These are phyloP conservation scores for Colletotrichum navitas DNA, from an alignment of 2,329 filamentous ascomycete species.

Conservation along the genomic window DNA sequence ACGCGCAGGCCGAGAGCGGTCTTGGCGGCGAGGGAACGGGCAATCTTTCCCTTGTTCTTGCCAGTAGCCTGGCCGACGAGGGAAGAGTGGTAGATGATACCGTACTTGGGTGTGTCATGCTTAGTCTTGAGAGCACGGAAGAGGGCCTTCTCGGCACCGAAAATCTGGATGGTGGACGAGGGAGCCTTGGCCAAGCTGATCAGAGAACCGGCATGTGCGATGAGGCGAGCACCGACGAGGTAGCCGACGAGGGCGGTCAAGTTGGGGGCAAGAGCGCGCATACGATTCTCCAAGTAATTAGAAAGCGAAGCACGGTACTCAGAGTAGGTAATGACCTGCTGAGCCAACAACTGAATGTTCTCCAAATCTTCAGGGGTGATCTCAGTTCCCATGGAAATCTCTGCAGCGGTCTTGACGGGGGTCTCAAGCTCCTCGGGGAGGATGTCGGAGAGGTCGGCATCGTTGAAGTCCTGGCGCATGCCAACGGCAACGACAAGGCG, in stretches of 20 bases:
- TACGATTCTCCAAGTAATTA: conserved; percentile 89
- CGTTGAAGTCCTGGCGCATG: conserved; percentile 83
- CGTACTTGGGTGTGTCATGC: conserved; percentile 98
- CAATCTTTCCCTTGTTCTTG: conserved; percentile 99
- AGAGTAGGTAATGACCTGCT: conserved; percentile 92
- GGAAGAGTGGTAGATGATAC: conserved; percentile 91
- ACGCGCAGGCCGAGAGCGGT: conserved; percentile 92
- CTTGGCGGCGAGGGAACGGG: conserved; percentile 94
- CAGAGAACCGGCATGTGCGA: conserved; percentile 93
- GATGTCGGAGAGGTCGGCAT: conserved; percentile 86
- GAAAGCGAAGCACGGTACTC: conserved; percentile 91
- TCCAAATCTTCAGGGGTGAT: conserved; percentile 93
- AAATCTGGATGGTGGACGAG: conserved; percentile 95
- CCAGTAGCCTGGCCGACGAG: conserved; percentile 97
- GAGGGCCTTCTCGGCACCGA: conserved; percentile 97
- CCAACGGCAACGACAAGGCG: conserved; percentile 90
- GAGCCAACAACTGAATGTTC: conserved; percentile 91
- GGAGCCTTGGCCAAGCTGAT: conserved; percentile 96
- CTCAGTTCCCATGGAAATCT: conserved; percentile 98
- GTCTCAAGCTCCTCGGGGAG: conserved; percentile 95
- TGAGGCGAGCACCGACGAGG: conserved; percentile 92
- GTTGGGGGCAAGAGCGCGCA: conserved; percentile 97
- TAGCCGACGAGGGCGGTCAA: conserved; percentile 93
- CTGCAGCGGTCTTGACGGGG: conserved; percentile 92
- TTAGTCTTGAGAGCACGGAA: conserved; percentile 99